These are phyloP conservation scores for Aspergillus vadensis DNA, from an alignment of 2,329 filamentous ascomycete genomes.

Conservation along the genomic window DNA sequence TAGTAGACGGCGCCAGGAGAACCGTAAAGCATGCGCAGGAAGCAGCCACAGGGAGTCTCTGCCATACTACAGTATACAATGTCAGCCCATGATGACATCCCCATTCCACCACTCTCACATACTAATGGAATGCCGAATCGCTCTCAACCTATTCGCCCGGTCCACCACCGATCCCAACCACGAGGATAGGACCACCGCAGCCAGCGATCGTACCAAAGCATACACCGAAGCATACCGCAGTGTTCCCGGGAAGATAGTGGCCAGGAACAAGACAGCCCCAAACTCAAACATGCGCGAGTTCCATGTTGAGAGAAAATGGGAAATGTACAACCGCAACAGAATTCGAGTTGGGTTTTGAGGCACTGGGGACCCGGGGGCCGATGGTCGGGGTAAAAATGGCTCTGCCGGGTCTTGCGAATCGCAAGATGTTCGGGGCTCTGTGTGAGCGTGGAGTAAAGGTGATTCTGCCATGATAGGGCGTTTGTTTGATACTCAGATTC, in stretches of 20 bases:
- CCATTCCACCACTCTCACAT: conserved; percentile 9
- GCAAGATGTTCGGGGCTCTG: neutral
- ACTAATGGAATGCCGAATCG: conserved; percentile 55
- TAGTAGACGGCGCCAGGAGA: conserved; percentile 24
- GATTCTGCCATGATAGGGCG: neutral
- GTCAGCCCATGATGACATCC: neutral
- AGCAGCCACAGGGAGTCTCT: conserved; percentile 45
- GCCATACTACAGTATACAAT: conserved; percentile 34
- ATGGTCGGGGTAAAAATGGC: neutral
- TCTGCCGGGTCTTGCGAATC: neutral
- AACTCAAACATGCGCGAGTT: conserved; percentile 68
- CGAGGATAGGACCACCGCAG: conserved; percentile 62
- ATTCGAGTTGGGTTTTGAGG: conserved; percentile 9
- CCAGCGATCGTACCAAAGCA: conserved; percentile 60
- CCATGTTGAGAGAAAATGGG: conserved; percentile 65
- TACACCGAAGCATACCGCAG: conserved; percentile 70
- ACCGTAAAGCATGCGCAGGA: conserved; percentile 53
- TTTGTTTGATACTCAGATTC: no score
- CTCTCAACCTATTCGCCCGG: conserved; percentile 51
- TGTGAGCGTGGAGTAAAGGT: neutral
- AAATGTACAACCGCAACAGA: conserved; percentile 52
- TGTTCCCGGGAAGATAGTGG: conserved; percentile 58
- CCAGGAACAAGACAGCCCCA: conserved; percentile 61
- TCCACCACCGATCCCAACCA: conserved; percentile 64
- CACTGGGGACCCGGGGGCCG: neutral